Percentiles rank a stretch among this genome's conserved stretches.
Conservation (phyloP, 352 stramenopile species). For the Pythium utonaiense region DNA sequence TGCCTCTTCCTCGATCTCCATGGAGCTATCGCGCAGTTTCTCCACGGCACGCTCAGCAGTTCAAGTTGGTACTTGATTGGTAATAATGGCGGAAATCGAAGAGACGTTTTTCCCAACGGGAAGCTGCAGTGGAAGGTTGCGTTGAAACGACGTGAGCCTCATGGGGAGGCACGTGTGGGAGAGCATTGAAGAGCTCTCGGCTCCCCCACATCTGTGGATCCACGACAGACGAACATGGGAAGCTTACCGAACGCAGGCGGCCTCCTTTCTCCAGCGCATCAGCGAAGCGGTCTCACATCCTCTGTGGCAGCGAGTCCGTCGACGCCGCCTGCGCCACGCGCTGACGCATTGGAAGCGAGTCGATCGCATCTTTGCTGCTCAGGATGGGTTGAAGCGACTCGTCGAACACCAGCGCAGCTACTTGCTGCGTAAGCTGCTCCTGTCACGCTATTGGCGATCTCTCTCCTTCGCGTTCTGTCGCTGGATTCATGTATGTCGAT, state of each 20-base stretch:
- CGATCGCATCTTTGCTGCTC: background rate
- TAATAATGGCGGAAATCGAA: background rate
- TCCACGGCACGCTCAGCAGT: too few species aligned
- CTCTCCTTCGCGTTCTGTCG: background rate
- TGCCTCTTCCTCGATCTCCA: too few species aligned
- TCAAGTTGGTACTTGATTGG: too few species aligned
- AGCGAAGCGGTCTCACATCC: background rate
- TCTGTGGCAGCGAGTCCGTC: background rate
- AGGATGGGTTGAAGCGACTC: background rate
- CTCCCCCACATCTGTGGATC: background rate
- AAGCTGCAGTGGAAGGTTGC: background rate
- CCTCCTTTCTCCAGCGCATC: background rate
- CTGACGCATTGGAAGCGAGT: background rate
- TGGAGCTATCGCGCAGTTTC: too few species aligned
- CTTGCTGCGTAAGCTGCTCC: conserved; percentile 12
- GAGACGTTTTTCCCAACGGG: background rate
- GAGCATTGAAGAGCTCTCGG: background rate
- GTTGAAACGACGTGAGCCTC: background rate
- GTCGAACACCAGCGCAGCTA: conserved; percentile 6
- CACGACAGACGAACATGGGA: background rate
- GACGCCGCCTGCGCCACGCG: background rate
- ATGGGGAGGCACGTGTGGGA: background rate
- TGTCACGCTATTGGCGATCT: conserved; percentile 2
- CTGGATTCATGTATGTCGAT: background rate
- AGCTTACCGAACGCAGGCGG: background rate